Evolutionary conservation across 306 rosid species (phyloP).

Genomic region (apple (Malus domestica)): DNA sequence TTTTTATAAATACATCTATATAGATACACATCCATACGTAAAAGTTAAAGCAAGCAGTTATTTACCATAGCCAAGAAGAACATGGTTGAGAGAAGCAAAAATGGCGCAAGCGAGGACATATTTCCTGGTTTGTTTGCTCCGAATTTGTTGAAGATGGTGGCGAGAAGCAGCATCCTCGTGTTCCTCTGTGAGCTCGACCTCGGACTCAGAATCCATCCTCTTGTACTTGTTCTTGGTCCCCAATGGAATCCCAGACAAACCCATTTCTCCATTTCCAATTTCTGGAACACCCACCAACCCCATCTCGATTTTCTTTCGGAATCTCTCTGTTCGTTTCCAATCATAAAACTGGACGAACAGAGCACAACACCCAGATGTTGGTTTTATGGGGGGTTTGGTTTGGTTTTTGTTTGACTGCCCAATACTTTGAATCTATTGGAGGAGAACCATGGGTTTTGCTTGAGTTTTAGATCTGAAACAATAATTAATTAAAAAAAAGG

Average conservation of each 20-base stretch:
- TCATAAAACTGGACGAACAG: not conserved
- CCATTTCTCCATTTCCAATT: constrained; percentile 58
- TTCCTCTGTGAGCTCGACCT: constrained; percentile 18
- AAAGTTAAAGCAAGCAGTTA: constrained; percentile 8
- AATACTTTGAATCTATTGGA: constrained; percentile 7
- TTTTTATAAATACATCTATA: not conserved
- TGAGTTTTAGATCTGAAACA: constrained; percentile 41
- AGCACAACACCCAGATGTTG: constrained; percentile 9
- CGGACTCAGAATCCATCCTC: constrained; percentile 60
- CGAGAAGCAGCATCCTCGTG: constrained; percentile 25
- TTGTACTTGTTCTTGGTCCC: constrained; percentile 69
- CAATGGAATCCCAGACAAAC: constrained; percentile 54
- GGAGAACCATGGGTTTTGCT: constrained; percentile 2
- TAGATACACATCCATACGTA: not conserved
- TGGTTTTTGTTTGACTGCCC: constrained; percentile 15
- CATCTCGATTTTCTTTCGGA: constrained; percentile 23
- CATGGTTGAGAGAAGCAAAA: constrained; percentile 93
- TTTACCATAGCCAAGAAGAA: constrained; percentile 90
- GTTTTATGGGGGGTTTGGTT: not conserved
- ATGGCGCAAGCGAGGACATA: constrained; percentile 83
- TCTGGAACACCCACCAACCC: constrained; percentile 46
- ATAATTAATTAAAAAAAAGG: not conserved
- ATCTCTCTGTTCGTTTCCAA: not conserved
- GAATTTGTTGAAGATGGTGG: constrained; percentile 30
- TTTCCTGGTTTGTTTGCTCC: constrained; percentile 42